Evolutionary conservation across 1,139 yeast genomes (phyloP).

Genomic region (Scheffersomyces illinoinensis): DNA sequence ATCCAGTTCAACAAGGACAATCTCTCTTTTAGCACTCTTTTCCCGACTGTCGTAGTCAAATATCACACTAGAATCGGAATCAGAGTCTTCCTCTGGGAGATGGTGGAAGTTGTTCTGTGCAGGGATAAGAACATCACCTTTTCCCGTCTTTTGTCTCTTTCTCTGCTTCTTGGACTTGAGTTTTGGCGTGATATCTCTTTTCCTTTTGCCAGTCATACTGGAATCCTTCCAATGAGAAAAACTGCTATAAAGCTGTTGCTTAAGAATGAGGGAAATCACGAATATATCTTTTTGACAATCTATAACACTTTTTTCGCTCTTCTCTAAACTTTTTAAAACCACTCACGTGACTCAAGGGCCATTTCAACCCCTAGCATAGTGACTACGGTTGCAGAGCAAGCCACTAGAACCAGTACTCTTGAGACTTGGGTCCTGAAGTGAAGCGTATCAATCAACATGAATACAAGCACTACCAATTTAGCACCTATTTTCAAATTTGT

Average conservation of each 20-base stretch:
- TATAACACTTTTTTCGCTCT: background rate
- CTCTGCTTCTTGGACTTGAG: conserved; percentile 20
- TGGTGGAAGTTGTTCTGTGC: conserved; percentile 20
- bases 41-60: conserved; percentile 18
- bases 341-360: background rate
- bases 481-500: background rate
- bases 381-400: background rate
- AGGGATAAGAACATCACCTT: conserved; percentile 9
- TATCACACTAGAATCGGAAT: conserved; percentile 21
- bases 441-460: background rate
- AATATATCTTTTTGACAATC: background rate
- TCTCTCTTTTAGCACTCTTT: conserved; percentile 16
- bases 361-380: conserved; percentile 4
- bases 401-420: background rate
- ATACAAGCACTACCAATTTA: background rate
- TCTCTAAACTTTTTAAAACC: background rate
- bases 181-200: conserved; percentile 16
- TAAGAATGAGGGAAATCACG: background rate
- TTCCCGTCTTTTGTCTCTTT: conserved; percentile 12
- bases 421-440: background rate
- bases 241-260: background rate
- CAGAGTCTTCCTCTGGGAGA: conserved; percentile 18
- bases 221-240: background rate
- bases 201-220: conserved; percentile 19
- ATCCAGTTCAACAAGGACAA: conserved; percentile 28